Conservation (phyloP, 2,329 filamentous ascomycete genomes). For the Coleophoma crateriformis region DNA sequence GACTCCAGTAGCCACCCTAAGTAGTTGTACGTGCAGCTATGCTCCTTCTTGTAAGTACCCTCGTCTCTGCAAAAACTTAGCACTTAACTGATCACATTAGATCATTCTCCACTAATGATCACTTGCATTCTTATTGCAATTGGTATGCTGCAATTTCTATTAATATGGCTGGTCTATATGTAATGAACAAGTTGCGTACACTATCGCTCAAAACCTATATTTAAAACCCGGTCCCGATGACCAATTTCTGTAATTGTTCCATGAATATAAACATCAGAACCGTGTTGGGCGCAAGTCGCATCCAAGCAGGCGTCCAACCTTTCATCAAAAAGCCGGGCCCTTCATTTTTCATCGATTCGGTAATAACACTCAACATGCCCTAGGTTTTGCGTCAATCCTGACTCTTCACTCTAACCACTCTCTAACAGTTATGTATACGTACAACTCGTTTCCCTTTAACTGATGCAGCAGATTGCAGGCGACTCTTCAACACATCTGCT, state of each 20-base stretch:
- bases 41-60: too few relatives aligned
- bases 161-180: too few relatives aligned
- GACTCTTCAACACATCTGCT: conserved; percentile 38
- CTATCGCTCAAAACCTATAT: not conserved
- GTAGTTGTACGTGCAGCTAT: too few relatives aligned
- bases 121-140: too few relatives aligned
- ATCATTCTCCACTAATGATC: too few relatives aligned
- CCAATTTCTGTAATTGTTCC: conserved; percentile 35
- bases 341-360: conserved; percentile 30
- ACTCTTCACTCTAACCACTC: not conserved
- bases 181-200: too few relatives aligned
- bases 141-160: too few relatives aligned
- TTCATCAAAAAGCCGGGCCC: conserved; percentile 38
- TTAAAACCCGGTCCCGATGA: conserved; percentile 3
- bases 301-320: conserved; percentile 40
- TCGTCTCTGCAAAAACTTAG: too few relatives aligned
- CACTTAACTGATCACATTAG: too few relatives aligned
- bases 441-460: conserved; percentile 8
- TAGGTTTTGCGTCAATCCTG: conserved; percentile 4
- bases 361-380: conserved; percentile 29
- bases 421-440: not conserved
- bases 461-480: conserved; percentile 30
- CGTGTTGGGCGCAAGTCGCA: conserved; percentile 37
- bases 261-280: conserved; percentile 41
- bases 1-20: too few relatives aligned